Conservation (phyloP, 2,329 filamentous ascomycete genomes). For the Sporothrix mexicana region DNA sequence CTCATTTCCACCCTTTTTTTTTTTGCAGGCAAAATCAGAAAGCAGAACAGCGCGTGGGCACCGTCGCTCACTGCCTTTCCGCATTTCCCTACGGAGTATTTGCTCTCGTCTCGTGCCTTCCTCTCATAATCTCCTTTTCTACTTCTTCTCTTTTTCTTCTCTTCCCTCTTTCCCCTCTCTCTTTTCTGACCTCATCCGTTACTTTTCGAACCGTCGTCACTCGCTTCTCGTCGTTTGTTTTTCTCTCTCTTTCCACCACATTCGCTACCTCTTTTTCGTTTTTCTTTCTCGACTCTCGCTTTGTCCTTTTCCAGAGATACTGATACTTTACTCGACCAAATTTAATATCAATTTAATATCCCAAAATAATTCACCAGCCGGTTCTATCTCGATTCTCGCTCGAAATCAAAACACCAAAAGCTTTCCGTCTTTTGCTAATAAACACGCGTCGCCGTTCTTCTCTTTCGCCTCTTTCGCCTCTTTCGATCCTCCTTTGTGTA, state of each 20-base stretch:
- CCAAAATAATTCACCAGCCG: constrained; percentile 14
- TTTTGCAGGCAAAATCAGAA: neutral
- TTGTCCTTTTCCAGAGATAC: neutral
- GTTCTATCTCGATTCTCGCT: neutral
- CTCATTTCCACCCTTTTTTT: constrained; percentile 18
- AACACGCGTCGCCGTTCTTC: constrained; percentile 13
- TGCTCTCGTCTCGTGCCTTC: neutral
- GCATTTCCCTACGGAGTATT: constrained; percentile 2
- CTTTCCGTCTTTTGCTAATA: constrained; percentile 3
- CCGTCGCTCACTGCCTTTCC: neutral
- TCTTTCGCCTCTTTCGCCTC: neutral
- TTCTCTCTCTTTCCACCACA: neutral
- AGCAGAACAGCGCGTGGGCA: neutral
- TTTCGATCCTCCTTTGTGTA: too few relatives aligned
- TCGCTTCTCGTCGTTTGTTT: constrained; percentile 16
- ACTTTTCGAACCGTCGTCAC: constrained; percentile 20
- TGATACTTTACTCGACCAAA: neutral
- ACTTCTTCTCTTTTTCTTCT: constrained; percentile 2
- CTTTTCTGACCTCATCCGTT: neutral
- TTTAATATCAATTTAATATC: constrained; percentile 26
- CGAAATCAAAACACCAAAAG: neutral
- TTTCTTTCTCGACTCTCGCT: constrained; percentile 24
- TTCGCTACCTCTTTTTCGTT: constrained; percentile 1
- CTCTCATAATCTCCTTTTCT: neutral
- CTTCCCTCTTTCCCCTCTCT: neutral